Evolutionary conservation across 2,329 filamentous ascomycete species (phyloP), one percentile per base, ranked within the genome.

Genomic region (Penicillium decumbens): DNA sequence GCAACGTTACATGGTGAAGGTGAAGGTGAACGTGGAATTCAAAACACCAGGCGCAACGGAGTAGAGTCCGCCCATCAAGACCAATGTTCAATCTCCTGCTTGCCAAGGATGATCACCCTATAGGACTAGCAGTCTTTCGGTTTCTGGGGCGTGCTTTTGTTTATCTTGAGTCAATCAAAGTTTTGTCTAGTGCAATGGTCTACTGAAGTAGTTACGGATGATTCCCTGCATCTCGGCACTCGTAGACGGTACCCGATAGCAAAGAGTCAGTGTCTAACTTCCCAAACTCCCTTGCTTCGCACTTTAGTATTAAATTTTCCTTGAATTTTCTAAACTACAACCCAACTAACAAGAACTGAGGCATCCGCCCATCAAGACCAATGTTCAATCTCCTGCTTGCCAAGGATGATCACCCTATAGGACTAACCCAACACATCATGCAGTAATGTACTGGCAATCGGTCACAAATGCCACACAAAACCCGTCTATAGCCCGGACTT

Each of bases 1-100:
- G 68, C 23, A 71, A 71, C 48, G 58, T 65, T 49, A 65, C 62
- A 24, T 65, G 62, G 56, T 68, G 55, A 61, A 39, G 10, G 37
- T 25, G 37, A 39, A 35, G 15, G 8, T 41, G 29, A 52, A 43
- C 32, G 40, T 42, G 30, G 35, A 23, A 24, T 50, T 45, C 32
- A 41, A 51, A 52, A 47, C 35, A 51, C 37, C 23, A 51, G 58
- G 57, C 60, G 60, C 53, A 57, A 50, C 55, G 59, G 61, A 58
- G 59, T 57, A 45, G 43, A 47, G 49, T 50, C 41, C 49, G 39
- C n/a, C n/a, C n/a, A n/a, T n/a, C n/a, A n/a, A n/a, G n/a, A n/a
- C n/a, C n/a, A n/a, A n/a, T n/a, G n/a, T n/a, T n/a, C n/a, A n/a
- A n/a, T n/a, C n/a, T n/a, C n/a, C n/a, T n/a, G n/a, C n/a, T n/a